Base-by-base conservation (phyloP, 495 filamentous ascomycete species). In the Aspergillus panamensis region DNA sequence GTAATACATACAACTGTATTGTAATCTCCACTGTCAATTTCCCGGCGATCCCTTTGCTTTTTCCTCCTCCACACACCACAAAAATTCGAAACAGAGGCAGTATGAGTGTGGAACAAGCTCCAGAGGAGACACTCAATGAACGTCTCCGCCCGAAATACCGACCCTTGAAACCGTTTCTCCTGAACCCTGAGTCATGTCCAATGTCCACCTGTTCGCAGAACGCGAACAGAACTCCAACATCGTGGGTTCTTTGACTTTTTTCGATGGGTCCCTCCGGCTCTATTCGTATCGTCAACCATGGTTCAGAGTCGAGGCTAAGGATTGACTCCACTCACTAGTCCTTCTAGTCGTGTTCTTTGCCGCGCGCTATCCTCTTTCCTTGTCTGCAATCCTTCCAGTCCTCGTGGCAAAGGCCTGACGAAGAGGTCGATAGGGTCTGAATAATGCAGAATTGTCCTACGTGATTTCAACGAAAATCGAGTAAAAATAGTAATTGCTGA, bases 271-370 rank as follows among this genome's bases (percentile, higher is more conserved):
- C 31, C 20, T 49, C 47, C 47, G 31, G 19, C 17, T 57, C 21
- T 20, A 16, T 48, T 13, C 12, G 48, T 20, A 31, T 6, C 4
- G 3, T 21, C 14, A 57, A 32, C 61, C 56, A 52, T 57, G 61
- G 61, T 57, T 59, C 61, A 21, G 25, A 32, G 33, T 6, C 21
- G 16, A 30, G 44, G 43, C 60, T 62, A 62, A 59, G 13, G 9
- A 12, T 16, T n/a, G 20, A 16, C 50, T 49, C 70, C 70, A 71
- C 69, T 37, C 32, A 51, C 69, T 72, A 72, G 64, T 72, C 62
- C 45, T 66, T 68, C 61, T 73, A 72, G 66, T 61, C 54, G 56
- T 31, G 3, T 65, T 66, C 61, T 61, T 60, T 66, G 54, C 61
- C 58, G 63, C 64, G 58, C 62, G 50, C 62, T 42, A 58, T 61